These are phyloP conservation scores for Epichloe sibirici DNA, from an alignment of 2,329 filamentous ascomycete genomes.

Conservation along the genomic window DNA sequence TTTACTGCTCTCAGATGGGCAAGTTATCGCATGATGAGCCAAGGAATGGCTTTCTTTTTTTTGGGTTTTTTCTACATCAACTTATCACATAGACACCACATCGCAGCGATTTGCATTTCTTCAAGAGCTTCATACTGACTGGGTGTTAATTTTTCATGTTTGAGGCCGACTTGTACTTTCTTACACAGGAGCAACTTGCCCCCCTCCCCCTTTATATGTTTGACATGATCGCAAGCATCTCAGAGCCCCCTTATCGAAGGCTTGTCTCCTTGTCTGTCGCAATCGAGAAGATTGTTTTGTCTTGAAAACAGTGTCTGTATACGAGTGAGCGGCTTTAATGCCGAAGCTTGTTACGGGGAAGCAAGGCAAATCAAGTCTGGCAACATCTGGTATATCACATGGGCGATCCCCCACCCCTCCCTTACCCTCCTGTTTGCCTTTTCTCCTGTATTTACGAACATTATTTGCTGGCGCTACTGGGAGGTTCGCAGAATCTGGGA, in stretches of 20 bases:
- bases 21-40: not conserved
- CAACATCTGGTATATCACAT: not conserved
- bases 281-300: not conserved
- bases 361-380: not conserved
- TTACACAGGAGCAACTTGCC: not conserved
- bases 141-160: conserved; percentile 1
- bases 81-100: conserved; percentile 18
- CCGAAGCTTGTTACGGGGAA: not conserved
- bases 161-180: conserved; percentile 1
- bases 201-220: not conserved
- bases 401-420: not conserved
- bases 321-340: not conserved
- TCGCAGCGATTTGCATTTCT: conserved; percentile 15
- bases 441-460: not conserved
- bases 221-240: not conserved
- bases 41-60: not conserved
- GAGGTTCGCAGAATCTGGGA: not conserved
- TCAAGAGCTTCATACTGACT: conserved; percentile 1
- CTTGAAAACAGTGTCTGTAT: not conserved
- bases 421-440: not conserved
- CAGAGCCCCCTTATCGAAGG: not conserved
- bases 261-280: not conserved
- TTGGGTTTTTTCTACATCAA: not conserved
- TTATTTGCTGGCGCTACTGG: conserved; percentile 3
- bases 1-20: not conserved